These are phyloP conservation scores for Monosporascus ibericus DNA, from an alignment of 2,329 filamentous ascomycete species.

Conservation along the genomic window DNA sequence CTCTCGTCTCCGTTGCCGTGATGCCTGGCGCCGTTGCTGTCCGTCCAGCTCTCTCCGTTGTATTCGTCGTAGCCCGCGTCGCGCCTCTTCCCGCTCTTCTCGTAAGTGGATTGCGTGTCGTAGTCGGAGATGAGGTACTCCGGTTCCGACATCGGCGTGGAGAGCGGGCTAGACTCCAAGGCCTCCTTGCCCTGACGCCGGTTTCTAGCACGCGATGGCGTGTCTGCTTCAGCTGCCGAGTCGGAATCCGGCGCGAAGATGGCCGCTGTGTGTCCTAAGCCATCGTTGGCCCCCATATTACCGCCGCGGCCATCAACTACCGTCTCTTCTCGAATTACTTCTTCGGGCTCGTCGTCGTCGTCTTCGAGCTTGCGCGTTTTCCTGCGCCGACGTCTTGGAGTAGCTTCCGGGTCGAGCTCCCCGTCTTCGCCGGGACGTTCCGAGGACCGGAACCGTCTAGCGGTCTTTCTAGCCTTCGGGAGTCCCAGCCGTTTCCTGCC, in stretches of 20 bases:
- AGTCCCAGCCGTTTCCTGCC: slow-evolving; percentile 13
- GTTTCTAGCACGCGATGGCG: slow-evolving; percentile 13
- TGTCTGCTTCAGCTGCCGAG: slow-evolving; percentile 12
- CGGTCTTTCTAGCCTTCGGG: slow-evolving; percentile 8
- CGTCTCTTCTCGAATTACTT: slow-evolving; percentile 3
- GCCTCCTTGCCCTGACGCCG: slow-evolving; percentile 12
- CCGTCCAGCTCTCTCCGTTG: slow-evolving; percentile 21
- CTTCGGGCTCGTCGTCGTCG: slow-evolving; percentile 1
- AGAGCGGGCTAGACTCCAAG: slow-evolving; percentile 23
- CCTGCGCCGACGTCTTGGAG: slow-evolving; percentile 16
- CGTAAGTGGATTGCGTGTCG: slow-evolving; percentile 10
- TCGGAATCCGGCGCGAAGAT: neutral
- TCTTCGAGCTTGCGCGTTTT: slow-evolving; percentile 12
- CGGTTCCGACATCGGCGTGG: slow-evolving; percentile 15
- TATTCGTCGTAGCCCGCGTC: slow-evolving; percentile 20
- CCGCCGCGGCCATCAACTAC: slow-evolving; percentile 7
- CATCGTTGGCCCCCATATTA: neutral
- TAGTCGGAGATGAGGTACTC: slow-evolving; percentile 14
- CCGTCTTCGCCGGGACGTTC: slow-evolving; percentile 4
- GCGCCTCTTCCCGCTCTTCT: slow-evolving; percentile 9
- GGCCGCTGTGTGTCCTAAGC: neutral
- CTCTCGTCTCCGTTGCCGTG: slow-evolving; percentile 12
- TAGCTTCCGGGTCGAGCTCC: slow-evolving; percentile 11
- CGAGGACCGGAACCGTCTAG: slow-evolving; percentile 9
- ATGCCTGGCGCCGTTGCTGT: slow-evolving; percentile 16